Base-by-base conservation (phyloP, 768 basidiomycete genomes). In the Suillus paluster region DNA sequence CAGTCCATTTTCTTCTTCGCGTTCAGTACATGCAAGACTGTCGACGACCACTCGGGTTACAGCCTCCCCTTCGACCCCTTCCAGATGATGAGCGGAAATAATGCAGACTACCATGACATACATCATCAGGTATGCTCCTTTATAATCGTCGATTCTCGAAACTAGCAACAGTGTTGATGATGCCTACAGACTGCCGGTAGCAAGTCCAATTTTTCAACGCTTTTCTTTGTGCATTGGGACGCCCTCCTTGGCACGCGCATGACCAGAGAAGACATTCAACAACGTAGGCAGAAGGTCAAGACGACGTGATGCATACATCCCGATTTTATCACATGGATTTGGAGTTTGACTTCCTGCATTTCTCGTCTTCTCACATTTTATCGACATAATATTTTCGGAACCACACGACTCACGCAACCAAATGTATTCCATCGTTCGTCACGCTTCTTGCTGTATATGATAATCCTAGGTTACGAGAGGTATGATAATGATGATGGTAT, bases 21-120 rank as follows among this genome's bases (percentile, higher is more conserved):
- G 4, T 77, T 97, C 63, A 90, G 92, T 12, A 92, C 91, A 3
- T 74, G 92, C 64, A 98, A 99, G 81, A 97, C 95, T 2, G 94
- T 97, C 55, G 95, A 97, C 68, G 96, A 97, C 72, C 96, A 97
- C 72, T 97, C 94, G 63, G 96, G 95, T 4, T 98, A 97, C 72
- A 81, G 75, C 30, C 75, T 99, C 14, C 94, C 95, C 49, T 97
- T 90, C 77, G 97, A 99, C 70, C 97, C 95, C 1, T 77, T 95
- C 33, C 96, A 98, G 75, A 68, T 92, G 69, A 64, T 97, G 58
- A 92, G 88, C 55, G 77, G 82, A 5, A 99, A 99, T 73, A 97
- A 94, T 73, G 91, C 95, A 2, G 93, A 97, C 75, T 99, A 97
- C 75, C 96, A 98, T 73, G 97, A 98, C 75, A 97, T 99, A 63